Evolutionary conservation across 768 basidiomycete species (phyloP), one percentile per base, ranked within the genome.

Genomic region (Leccinum broughii): DNA sequence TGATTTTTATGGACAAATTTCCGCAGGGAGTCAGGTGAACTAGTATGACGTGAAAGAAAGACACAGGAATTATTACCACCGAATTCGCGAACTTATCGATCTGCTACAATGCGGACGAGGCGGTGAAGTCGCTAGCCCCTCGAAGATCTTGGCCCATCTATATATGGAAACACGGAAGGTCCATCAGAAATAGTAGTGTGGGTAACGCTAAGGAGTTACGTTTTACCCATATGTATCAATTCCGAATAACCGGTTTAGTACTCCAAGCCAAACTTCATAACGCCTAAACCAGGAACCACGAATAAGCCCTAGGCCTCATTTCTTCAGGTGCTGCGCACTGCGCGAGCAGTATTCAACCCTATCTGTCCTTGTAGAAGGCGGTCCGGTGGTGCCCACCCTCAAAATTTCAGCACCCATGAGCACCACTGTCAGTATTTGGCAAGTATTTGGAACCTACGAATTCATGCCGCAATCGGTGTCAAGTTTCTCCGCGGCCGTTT

Each of bases 71-170:
- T 28, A 37, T 48, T 48, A 46, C 32, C 56, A 5, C 35, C 28
- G 35, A 37, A 5, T n/a, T 34, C 34, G 34, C 22, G 37, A 57
- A 17, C 41, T 28, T 35, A n/a, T 39, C 22, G 30, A 53, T 53
- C 49, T 32, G 39, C 56, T 57, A 50, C 61, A 39, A 28, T 58
- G 65, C 37, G 30, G 55, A 55, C 44, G 46, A 61, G 68, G 68
- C 65, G 52, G 24, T 70, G 59, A 57, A 37, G 44, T 41, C 17
- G 22, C 35, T 37, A 6, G 30, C 17, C 34, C n/a, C 41, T 41
- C n/a, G 17, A n/a, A 41, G 8, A n/a, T n/a, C 17, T 41, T n/a
- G 41, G n/a, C n/a, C 9, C 35, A 37, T 34, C 34, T 34, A 34
- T 17, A 41, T 17, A 6, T 39, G 37, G 37, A 3, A 39, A 41